A percentile compares a stretch with the other conserved stretches of the same genome.
Evolutionary conservation across 208 protist species (phyloP).

Genomic region (Trypanosomatidae sp.): DNA sequence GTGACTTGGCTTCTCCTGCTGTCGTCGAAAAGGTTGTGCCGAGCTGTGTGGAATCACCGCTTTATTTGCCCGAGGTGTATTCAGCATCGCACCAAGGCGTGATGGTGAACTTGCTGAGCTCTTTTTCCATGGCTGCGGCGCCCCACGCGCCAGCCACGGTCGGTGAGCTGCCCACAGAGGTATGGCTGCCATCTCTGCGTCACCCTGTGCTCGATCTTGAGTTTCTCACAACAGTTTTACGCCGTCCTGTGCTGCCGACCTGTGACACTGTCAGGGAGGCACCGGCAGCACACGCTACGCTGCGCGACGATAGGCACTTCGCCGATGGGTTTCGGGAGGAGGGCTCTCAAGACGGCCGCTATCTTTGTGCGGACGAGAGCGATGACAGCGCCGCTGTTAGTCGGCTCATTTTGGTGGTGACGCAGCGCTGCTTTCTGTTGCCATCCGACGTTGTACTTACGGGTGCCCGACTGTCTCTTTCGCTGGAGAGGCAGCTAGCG

Average conservation of each 20-base stretch:
- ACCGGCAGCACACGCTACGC: neutral
- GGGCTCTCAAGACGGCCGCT: conserved; percentile 4
- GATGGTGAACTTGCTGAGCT: conserved; percentile 15
- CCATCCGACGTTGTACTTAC: conserved; percentile 61
- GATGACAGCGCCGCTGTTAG: conserved; percentile 1
- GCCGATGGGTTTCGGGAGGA: neutral
- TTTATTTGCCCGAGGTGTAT: conserved; percentile 3
- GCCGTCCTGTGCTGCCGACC: neutral
- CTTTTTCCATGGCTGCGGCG: conserved; percentile 6
- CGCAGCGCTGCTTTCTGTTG: conserved; percentile 51
- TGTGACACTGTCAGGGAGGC: neutral
- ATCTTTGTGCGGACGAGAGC: conserved; percentile 2
- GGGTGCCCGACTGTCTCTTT: conserved; percentile 53
- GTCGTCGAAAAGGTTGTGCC: conserved; percentile 1
- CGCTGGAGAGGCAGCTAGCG: conserved; percentile 42
- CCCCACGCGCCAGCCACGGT: neutral
- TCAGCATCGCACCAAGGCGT: neutral
- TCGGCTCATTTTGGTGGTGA: conserved; percentile 56
- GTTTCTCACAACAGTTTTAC: conserved; percentile 8
- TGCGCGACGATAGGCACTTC: conserved; percentile 2
- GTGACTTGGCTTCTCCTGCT: neutral
- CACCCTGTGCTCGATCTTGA: conserved; percentile 46
- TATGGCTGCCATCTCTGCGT: conserved; percentile 70
- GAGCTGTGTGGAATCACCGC: conserved; percentile 10
- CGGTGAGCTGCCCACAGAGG: conserved; percentile 9